Conservation (phyloP, 1,284 basidiomycete genomes). For the Rhodotorula glutinis region DNA sequence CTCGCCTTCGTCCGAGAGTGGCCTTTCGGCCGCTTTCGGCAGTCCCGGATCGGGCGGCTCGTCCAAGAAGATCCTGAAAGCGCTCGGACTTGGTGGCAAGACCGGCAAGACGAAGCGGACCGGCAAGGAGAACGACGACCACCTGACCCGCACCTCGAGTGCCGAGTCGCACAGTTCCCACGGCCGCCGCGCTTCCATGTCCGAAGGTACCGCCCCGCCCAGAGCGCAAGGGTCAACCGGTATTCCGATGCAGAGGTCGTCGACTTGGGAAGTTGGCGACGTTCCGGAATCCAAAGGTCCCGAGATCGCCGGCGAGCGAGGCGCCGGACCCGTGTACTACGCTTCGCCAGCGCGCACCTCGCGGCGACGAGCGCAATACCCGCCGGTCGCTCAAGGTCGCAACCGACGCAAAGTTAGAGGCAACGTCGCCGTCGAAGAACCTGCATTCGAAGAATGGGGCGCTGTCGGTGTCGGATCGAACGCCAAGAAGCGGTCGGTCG, state of each 20-base stretch:
- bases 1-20: background rate
- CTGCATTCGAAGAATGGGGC: slow-evolving; percentile 10
- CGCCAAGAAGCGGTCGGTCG: background rate
- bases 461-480: slow-evolving; percentile 38
- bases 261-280: slow-evolving; percentile 36
- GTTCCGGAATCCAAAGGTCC: background rate
- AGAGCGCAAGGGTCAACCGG: slow-evolving; percentile 22
- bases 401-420: slow-evolving; percentile 11
- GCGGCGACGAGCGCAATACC: slow-evolving; percentile 26
- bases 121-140: background rate
- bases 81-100: slow-evolving; percentile 29
- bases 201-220: background rate
- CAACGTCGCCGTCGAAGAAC: slow-evolving; percentile 10
- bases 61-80: slow-evolving; percentile 35
- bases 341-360: slow-evolving; percentile 16
- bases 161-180: slow-evolving; percentile 14
- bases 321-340: slow-evolving; percentile 22
- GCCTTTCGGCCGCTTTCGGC: slow-evolving; percentile 2
- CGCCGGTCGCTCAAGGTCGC: slow-evolving; percentile 33
- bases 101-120: background rate
- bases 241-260: slow-evolving; percentile 37
- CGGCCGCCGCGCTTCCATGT: background rate
- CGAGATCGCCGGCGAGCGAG: background rate
- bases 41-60: slow-evolving; percentile 7
- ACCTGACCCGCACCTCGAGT: slow-evolving; percentile 20